Conservation (phyloP, 345 rosid species). For the Syzygium aqueum region DNA sequence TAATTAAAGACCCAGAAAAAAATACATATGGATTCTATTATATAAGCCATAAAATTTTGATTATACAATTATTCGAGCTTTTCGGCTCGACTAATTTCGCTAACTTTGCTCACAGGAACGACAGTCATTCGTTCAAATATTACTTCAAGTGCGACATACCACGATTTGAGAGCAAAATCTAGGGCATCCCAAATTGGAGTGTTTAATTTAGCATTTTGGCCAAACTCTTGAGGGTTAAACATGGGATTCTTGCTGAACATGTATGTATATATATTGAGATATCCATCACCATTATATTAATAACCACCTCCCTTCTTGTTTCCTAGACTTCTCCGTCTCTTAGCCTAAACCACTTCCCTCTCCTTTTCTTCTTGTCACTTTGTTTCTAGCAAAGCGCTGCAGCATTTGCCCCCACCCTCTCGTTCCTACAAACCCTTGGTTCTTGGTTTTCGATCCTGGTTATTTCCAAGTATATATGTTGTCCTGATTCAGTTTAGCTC, state of each 20-base stretch:
- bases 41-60: background rate
- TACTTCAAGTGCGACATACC: background rate
- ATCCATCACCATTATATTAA: background rate
- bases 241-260: background rate
- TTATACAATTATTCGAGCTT: rapidly evolving
- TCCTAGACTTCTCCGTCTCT: constrained; percentile 2
- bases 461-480: background rate
- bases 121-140: background rate
- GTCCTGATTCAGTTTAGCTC: background rate
- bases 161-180: background rate
- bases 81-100: background rate
- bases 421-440: background rate
- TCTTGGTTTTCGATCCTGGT: background rate
- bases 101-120: background rate
- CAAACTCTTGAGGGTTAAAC: background rate
- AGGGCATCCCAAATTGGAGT: background rate
- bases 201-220: background rate
- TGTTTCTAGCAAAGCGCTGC: background rate
- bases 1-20: background rate
- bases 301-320: background rate
- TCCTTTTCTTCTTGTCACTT: background rate
- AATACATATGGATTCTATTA: background rate
- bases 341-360: background rate
- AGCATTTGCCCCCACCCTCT: background rate
- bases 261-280: background rate